Evolutionary conservation across 2,329 filamentous ascomycete species (phyloP), one percentile per base, ranked within the genome.

Genomic region (Phialophora chinensis): DNA sequence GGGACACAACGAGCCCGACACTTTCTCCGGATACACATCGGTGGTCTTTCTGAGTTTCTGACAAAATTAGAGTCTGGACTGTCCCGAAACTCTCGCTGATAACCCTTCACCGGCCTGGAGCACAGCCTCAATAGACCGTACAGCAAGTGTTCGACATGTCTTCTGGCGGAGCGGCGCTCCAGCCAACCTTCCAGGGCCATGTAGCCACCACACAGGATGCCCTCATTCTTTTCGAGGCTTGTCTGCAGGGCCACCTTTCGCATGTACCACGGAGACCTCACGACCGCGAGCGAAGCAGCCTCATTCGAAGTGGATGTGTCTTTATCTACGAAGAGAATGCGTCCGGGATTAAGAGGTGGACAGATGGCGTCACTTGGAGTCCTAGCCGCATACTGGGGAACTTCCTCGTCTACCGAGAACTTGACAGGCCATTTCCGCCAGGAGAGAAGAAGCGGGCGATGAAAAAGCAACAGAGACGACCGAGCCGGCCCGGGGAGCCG

Each of bases 281-380:
- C 76, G 93, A 97, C 74, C 86, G 92, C 60, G 93, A 97, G 78
- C 86, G 93, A 60, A 83, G 84, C 27, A 84, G 87, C 23, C 86
- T 96, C 60, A 95, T 97, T 75, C 86, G 86, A 71, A 96, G 92
- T 72, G 93, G 93, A 42, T 90, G 90, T 71, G 87, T 97, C 55
- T 95, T 97, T 79, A 91, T 97, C 71, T 97, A 97, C 77, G 92
- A 96, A 74, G 92, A 97, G 77, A 90, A 92, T 68, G 89, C 91
- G 0, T 96, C 93, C 0, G 92, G 92, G 4, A 96, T 97, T 80
- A 96, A 96, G 80, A 86, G 93, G 63, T 97, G 93, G 93, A 97
- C 93, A 0, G 93, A 97, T 72, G 93, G 93, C 14, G 87, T 94
- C 11, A 89, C 90, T 6, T 97, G 93, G 93, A 96, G 91, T 72